Conservation (phyloP, 108 stramenopile genomes). For the Fistulifera pelliculosa region DNA sequence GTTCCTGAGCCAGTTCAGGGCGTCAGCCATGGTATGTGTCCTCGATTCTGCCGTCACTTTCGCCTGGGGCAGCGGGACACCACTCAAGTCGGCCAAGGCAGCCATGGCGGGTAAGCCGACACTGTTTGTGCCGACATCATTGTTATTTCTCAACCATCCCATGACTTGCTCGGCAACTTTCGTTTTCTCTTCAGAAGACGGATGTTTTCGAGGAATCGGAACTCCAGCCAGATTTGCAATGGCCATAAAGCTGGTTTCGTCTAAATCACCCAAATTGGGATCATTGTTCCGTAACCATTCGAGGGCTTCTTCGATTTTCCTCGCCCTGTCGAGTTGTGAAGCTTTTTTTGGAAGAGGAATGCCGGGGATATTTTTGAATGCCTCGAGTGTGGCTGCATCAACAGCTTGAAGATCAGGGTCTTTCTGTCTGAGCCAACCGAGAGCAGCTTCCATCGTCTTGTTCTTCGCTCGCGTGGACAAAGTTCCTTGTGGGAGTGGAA, state of each 20-base stretch:
- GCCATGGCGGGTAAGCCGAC: background rate
- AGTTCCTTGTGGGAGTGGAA: slow-evolving; percentile 1
- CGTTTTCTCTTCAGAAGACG: background rate
- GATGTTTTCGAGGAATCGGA: background rate
- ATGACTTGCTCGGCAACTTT: slow-evolving; percentile 13
- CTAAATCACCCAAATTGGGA: slow-evolving; percentile 2
- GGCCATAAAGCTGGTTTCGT: slow-evolving; percentile 3
- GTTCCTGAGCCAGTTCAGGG: slow-evolving; percentile 21
- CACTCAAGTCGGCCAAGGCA: slow-evolving; percentile 4
- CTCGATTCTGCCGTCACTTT: slow-evolving; percentile 5
- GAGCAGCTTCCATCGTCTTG: slow-evolving; percentile 8
- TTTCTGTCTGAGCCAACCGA: slow-evolving; percentile 19
- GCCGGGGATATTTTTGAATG: slow-evolving; percentile 2
- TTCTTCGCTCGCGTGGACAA: background rate
- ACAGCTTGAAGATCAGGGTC: background rate
- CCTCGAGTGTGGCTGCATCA: slow-evolving; percentile 6
- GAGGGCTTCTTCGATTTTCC: slow-evolving; percentile 10
- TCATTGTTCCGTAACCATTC: slow-evolving; percentile 18
- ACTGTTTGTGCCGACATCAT: background rate
- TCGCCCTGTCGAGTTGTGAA: background rate
- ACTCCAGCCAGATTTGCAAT: slow-evolving; percentile 2
- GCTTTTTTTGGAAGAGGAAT: slow-evolving; percentile 3
- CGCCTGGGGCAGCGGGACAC: slow-evolving; percentile 7
- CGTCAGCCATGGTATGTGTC: slow-evolving; percentile 7
- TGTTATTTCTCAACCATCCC: slow-evolving; percentile 20